Percentiles rank a stretch among this genome's conserved stretches.
Evolutionary conservation across 192 early-diverging fungal species (phyloP).

Genomic region (Phlyctochytrium arcticum): DNA sequence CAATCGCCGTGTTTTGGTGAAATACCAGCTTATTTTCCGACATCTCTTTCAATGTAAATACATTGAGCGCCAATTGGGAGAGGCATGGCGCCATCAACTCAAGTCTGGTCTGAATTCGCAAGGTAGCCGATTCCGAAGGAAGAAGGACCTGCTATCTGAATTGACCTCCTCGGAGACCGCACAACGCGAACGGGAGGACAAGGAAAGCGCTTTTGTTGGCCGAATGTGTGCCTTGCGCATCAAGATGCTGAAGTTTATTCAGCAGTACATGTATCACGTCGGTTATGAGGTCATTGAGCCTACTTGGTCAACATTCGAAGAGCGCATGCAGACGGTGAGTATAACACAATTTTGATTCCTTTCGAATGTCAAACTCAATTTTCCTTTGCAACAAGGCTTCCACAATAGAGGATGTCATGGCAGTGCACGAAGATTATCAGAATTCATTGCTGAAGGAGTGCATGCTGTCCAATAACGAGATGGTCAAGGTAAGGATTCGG

Average conservation of each 20-base stretch:
- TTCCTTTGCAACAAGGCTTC: slow-evolving; percentile 43
- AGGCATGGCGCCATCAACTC: slow-evolving; percentile 70
- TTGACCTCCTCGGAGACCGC: neutral
- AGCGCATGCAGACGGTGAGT: slow-evolving; percentile 46
- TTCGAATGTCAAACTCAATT: no score
- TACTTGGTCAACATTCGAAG: slow-evolving; percentile 72
- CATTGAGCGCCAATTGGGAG: slow-evolving; percentile 75
- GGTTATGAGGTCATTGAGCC: slow-evolving; percentile 93
- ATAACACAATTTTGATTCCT: no score
- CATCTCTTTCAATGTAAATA: slow-evolving; percentile 85
- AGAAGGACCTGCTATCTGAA: neutral
- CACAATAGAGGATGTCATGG: slow-evolving; percentile 85
- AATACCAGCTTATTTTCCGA: slow-evolving; percentile 89
- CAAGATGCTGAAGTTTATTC: slow-evolving; percentile 86
- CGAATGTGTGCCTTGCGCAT: slow-evolving; percentile 69
- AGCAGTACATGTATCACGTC: slow-evolving; percentile 86
- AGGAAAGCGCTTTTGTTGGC: slow-evolving; percentile 23
- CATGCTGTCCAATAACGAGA: slow-evolving; percentile 77
- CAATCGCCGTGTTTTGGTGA: slow-evolving; percentile 73
- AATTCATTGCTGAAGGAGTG: slow-evolving; percentile 88
- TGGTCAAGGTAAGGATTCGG: slow-evolving; percentile 62
- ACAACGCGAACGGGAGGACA: neutral
- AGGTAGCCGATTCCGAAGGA: slow-evolving; percentile 12
- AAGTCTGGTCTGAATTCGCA: slow-evolving; percentile 32
- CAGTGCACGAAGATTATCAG: slow-evolving; percentile 76